Evolutionary conservation across 306 rosid species (phyloP).

Genomic region (Medicago lupulina): DNA sequence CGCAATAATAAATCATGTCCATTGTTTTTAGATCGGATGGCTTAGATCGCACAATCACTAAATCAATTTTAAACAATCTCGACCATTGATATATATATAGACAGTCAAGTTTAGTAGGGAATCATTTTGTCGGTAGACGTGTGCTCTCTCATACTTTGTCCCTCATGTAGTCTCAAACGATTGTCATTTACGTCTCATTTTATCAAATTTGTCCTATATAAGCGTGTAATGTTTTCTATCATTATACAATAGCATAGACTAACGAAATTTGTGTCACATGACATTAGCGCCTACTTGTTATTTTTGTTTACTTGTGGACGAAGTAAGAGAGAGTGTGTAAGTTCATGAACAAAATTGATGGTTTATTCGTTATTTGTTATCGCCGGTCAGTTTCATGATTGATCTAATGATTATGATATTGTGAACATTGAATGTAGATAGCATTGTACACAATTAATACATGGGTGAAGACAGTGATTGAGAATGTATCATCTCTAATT

Average conservation of each 20-base stretch:
- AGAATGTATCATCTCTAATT: conserved; percentile 67
- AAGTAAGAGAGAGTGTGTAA: background rate
- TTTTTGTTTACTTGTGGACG: background rate
- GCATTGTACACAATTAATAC: conserved; percentile 78
- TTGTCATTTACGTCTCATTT: too few relatives aligned
- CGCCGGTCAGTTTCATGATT: background rate
- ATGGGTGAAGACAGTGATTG: conserved; percentile 76
- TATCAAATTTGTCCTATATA: too few relatives aligned
- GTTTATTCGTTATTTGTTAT: background rate
- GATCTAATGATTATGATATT: conserved; percentile 1
- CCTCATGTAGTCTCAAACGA: too few relatives aligned
- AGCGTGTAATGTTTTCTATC: too few relatives aligned
- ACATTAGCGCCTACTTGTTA: too few relatives aligned
- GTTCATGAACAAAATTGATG: background rate
- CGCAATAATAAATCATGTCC: background rate
- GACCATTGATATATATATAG: too few relatives aligned
- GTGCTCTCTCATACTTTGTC: background rate
- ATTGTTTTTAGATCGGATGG: background rate
- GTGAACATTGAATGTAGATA: conserved; percentile 57
- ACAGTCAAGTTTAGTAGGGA: background rate
- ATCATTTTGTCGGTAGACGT: too few relatives aligned
- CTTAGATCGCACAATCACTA: too few relatives aligned
- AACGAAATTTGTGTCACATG: too few relatives aligned
- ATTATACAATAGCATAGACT: too few relatives aligned
- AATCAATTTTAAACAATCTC: too few relatives aligned